Percentiles rank a stretch among this genome's conserved stretches.
These are phyloP conservation scores for Aspergillus steynii DNA, from an alignment of 495 filamentous ascomycete genomes.

Conservation along the genomic window DNA sequence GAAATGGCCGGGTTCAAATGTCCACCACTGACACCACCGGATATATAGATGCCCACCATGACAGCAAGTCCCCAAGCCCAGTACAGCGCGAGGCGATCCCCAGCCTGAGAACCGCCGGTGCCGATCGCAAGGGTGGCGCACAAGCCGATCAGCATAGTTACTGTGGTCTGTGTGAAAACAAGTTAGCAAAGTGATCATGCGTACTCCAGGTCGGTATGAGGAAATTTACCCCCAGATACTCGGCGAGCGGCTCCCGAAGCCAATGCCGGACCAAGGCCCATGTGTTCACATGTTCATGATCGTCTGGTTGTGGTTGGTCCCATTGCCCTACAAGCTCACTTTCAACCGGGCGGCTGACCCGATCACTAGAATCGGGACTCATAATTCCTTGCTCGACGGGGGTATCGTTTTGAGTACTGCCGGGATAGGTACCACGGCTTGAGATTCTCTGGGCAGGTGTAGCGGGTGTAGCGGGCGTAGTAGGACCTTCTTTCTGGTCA, in stretches of 20 bases:
- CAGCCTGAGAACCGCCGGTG: conserved; percentile 11
- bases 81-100: conserved; percentile 10
- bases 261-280: conserved; percentile 24
- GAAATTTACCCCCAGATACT: conserved; percentile 27
- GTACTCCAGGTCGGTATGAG: too few relatives aligned
- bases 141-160: conserved; percentile 26
- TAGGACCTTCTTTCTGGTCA: too few relatives aligned
- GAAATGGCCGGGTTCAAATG: conserved; percentile 60
- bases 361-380: background rate
- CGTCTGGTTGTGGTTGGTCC: background rate
- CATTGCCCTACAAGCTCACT: conserved; percentile 3
- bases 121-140: conserved; percentile 18
- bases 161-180: background rate
- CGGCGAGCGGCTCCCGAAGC: conserved; percentile 23
- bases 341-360: conserved; percentile 1
- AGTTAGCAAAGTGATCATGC: too few relatives aligned
- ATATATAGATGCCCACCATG: conserved; percentile 58
- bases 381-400: too few relatives aligned
- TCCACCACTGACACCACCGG: conserved; percentile 51
- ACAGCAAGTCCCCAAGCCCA: conserved; percentile 37
- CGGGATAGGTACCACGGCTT: too few relatives aligned
- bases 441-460: too few relatives aligned
- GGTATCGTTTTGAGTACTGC: too few relatives aligned
- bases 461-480: too few relatives aligned
- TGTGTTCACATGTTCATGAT: conserved; percentile 18